phyloP scores from a whole-genome alignment of 805 yeast species.

The Saccharomycopsis lassenensis region DNA sequence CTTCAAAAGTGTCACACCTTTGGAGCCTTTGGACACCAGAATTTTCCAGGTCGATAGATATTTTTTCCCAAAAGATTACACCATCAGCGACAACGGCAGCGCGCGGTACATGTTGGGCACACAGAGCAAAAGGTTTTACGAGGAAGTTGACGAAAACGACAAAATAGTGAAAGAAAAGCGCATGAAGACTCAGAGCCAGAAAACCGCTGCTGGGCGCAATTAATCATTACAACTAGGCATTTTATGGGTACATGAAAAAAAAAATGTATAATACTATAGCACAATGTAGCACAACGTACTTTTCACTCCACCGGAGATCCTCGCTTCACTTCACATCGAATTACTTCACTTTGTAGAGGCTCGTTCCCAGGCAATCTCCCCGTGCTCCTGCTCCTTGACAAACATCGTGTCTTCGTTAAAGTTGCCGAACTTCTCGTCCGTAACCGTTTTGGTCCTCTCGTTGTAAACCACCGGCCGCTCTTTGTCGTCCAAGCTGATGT shows the following conservation, averaged over 20 bases:
- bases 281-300: no score
- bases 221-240: no score
- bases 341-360: no score
- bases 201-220: no score
- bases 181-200: no score
- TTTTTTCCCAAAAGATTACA: conserved; percentile 29
- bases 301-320: no score
- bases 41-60: conserved; percentile 35
- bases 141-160: conserved; percentile 24
- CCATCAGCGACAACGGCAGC: conserved; percentile 29
- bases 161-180: neutral
- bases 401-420: conserved; percentile 28
- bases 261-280: no score
- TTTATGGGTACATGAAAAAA: no score
- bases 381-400: no score
- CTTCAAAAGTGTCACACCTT: conserved; percentile 28
- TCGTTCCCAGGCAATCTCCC: no score
- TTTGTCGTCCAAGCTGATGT: conserved; percentile 27
- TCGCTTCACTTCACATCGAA: no score
- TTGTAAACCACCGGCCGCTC: no score
- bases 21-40: conserved; percentile 21
- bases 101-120: conserved; percentile 43
- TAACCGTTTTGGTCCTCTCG: conserved; percentile 31
- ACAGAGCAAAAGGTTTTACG: conserved; percentile 35
- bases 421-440: conserved; percentile 25